Evolutionary conservation across 495 filamentous ascomycete genomes (phyloP).

Genomic region (Echria macrotheca): DNA sequence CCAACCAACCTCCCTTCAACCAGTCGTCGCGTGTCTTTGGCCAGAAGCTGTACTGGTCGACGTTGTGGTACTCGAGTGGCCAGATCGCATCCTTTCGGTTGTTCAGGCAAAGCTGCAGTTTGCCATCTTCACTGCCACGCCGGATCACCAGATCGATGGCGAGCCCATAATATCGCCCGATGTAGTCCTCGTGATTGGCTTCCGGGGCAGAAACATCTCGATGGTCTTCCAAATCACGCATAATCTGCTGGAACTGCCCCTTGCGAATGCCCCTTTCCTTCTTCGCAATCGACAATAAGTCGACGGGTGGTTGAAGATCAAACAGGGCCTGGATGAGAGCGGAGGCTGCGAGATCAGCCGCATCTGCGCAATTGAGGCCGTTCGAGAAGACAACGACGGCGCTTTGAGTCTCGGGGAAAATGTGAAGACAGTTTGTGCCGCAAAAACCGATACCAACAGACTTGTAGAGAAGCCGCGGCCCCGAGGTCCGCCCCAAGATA

Average conservation of each 20-base stretch:
- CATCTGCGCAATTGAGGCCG: neutral
- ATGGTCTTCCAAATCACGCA: neutral
- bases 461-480: neutral
- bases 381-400: neutral
- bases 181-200: neutral
- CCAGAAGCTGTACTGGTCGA: neutral
- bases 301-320: neutral
- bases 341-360: neutral
- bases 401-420: neutral
- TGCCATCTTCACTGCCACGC: neutral
- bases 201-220: neutral
- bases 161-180: neutral
- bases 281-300: neutral
- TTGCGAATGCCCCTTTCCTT: neutral
- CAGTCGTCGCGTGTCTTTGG: neutral
- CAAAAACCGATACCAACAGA: neutral
- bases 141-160: neutral
- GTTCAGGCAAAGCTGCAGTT: neutral
- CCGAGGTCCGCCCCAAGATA: neutral
- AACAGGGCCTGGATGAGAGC: neutral
- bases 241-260: neutral
- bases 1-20: neutral
- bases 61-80: neutral
- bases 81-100: neutral
- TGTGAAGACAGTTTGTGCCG: neutral